Conservation (phyloP, 352 stramenopile genomes). For the Phytophthora cryptogea region DNA sequence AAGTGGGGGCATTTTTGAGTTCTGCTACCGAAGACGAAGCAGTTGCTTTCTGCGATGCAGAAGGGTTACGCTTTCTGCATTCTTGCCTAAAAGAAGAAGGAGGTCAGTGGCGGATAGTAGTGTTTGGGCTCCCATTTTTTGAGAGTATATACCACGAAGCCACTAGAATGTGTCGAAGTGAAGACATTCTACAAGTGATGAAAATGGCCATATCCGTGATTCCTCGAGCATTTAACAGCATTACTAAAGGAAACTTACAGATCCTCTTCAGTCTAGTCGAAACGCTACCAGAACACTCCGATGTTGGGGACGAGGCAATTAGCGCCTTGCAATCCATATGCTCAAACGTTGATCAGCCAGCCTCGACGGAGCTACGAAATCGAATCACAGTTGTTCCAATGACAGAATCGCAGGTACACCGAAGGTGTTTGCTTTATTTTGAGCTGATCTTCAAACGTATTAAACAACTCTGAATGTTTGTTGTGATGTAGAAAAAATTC, state of each 20-base stretch:
- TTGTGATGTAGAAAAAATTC: slow-evolving; percentile 13
- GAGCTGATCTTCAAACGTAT: no score
- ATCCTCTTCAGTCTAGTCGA: slow-evolving; percentile 14
- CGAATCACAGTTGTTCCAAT: slow-evolving; percentile 8
- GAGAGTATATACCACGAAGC: slow-evolving; percentile 1
- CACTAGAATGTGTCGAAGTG: background rate
- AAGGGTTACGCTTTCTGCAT: slow-evolving; percentile 20
- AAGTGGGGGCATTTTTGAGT: slow-evolving; percentile 11
- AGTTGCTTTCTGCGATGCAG: slow-evolving; percentile 23
- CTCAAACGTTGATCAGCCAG: slow-evolving; percentile 4
- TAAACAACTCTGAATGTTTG: background rate
- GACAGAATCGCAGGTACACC: slow-evolving; percentile 23
- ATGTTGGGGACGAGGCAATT: slow-evolving; percentile 12
- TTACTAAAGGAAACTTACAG: slow-evolving; percentile 23
- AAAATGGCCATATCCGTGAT: slow-evolving; percentile 9
- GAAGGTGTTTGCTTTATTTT: background rate
- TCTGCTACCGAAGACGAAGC: slow-evolving; percentile 17
- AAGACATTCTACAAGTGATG: slow-evolving; percentile 11
- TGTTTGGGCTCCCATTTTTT: slow-evolving; percentile 11
- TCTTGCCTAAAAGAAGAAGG: slow-evolving; percentile 10
- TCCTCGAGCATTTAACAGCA: slow-evolving; percentile 6
- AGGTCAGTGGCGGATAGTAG: slow-evolving; percentile 5
- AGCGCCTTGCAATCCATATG: slow-evolving; percentile 10
- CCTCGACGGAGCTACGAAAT: background rate
- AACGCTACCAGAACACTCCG: background rate